A percentile compares a stretch with the other conserved stretches of the same genome.
These are phyloP conservation scores for Astragalus membranaceus DNA, from an alignment of 306 rosid genomes.

Conservation along the genomic window DNA sequence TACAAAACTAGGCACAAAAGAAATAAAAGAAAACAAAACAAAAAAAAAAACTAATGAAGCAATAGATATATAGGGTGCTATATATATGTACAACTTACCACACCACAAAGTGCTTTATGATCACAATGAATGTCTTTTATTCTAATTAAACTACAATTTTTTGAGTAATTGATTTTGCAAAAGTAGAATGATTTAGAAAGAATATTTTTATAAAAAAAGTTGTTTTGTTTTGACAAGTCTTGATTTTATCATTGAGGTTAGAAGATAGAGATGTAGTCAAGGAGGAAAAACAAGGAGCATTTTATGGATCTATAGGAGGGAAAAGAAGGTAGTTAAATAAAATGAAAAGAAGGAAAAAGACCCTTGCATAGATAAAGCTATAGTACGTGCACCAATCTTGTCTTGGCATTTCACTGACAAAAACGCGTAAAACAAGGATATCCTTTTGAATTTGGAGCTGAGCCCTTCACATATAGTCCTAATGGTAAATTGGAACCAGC, in stretches of 20 bases:
- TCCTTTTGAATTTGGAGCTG: slow-evolving; percentile 17
- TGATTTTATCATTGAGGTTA: slow-evolving; percentile 26
- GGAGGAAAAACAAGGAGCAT: slow-evolving; percentile 26
- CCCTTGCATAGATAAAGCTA: slow-evolving; percentile 38
- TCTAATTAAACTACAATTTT: neutral
- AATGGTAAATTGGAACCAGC: slow-evolving; percentile 4
- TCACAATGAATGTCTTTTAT: slow-evolving; percentile 3
- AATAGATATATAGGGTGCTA: neutral
- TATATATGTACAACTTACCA: neutral
- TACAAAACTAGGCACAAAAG: neutral
- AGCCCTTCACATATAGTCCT: neutral
- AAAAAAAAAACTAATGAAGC: neutral
- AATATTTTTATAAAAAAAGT: too few relatives aligned
- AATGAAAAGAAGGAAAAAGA: slow-evolving; percentile 33
- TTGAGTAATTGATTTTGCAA: slow-evolving; percentile 7
- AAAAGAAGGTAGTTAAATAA: slow-evolving; percentile 11
- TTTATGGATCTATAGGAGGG: neutral
- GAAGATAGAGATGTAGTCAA: slow-evolving; percentile 30
- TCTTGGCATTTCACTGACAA: slow-evolving; percentile 40
- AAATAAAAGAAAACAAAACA: neutral
- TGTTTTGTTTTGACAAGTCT: slow-evolving; percentile 28
- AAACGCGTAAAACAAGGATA: slow-evolving; percentile 34
- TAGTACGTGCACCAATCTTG: slow-evolving; percentile 39
- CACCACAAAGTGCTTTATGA: slow-evolving; percentile 21
- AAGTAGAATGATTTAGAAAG: slow-evolving; percentile 2